Conservation (phyloP, 179 eudicot species). For the Pouteria campechiana region DNA sequence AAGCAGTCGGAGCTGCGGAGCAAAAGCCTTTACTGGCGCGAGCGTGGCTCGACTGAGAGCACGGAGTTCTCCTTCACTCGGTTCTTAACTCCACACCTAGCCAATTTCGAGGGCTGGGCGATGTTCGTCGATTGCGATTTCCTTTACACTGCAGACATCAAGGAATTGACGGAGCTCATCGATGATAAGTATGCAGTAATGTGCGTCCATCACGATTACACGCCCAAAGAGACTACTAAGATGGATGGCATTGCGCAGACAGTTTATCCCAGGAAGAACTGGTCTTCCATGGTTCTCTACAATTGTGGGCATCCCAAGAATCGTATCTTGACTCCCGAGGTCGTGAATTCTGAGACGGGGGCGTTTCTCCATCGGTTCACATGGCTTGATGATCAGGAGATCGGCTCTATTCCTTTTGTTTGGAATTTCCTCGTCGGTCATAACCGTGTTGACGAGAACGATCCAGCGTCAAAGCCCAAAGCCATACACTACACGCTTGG, state of each 20-base stretch:
- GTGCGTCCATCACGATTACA: conserved; percentile 95
- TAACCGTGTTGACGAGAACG: conserved; percentile 55
- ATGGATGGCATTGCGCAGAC: conserved; percentile 98
- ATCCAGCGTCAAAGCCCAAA: conserved; percentile 45
- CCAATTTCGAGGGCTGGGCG: conserved; percentile 81
- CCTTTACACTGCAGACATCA: conserved; percentile 58
- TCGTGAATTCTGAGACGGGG: conserved; percentile 64
- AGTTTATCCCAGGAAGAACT: conserved; percentile 88
- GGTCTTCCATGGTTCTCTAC: conserved; percentile 97
- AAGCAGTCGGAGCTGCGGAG: conserved; percentile 64
- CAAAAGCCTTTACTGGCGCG: conserved; percentile 60
- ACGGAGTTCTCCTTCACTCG: conserved; percentile 86
- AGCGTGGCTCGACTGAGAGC: conserved; percentile 78
- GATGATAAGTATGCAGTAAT: conserved; percentile 77
- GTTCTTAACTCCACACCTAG: conserved; percentile 70
- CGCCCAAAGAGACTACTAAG: conserved; percentile 89
- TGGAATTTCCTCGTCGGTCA: conserved; percentile 99
- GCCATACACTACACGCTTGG: conserved; percentile 93
- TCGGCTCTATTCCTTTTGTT: conserved; percentile 75
- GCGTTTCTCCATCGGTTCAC: conserved; percentile 80
- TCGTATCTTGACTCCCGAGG: conserved; percentile 46
- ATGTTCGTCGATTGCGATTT: conserved; percentile 97
- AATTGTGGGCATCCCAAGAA: conserved; percentile 86
- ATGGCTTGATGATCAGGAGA: conserved; percentile 87
- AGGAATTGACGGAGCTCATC: conserved; percentile 46